A percentile compares a stretch with the other conserved stretches of the same genome.
Evolutionary conservation across 306 rosid species (phyloP).

Genomic region (Dryas alaskensis): DNA sequence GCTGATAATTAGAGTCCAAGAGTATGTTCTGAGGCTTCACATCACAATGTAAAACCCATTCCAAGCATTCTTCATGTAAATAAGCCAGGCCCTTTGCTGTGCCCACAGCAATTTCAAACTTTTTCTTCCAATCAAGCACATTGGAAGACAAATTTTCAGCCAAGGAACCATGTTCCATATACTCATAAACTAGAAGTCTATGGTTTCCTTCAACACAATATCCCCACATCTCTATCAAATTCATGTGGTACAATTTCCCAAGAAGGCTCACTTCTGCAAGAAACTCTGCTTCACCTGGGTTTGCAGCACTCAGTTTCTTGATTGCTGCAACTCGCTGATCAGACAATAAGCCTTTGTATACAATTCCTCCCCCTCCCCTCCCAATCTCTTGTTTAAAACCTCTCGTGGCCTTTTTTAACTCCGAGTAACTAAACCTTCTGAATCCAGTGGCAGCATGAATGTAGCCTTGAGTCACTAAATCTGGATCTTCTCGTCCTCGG

Average conservation of each 20-base stretch:
- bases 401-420: slow-evolving; percentile 43
- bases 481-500: not conserved
- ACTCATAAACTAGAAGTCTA: slow-evolving; percentile 44
- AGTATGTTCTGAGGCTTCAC: slow-evolving; percentile 59
- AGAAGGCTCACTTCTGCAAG: slow-evolving; percentile 46
- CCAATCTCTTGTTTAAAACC: slow-evolving; percentile 46
- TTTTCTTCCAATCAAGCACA: slow-evolving; percentile 34
- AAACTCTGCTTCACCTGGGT: slow-evolving; percentile 51
- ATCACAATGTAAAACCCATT: slow-evolving; percentile 57
- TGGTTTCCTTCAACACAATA: slow-evolving; percentile 47
- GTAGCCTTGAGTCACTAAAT: slow-evolving; percentile 11
- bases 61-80: slow-evolving; percentile 51
- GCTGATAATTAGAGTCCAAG: slow-evolving; percentile 34
- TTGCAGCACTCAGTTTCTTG: slow-evolving; percentile 31
- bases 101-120: slow-evolving; percentile 42
- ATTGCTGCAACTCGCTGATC: slow-evolving; percentile 41
- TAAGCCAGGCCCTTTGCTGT: slow-evolving; percentile 43
- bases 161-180: slow-evolving; percentile 44
- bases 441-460: slow-evolving; percentile 33
- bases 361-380: slow-evolving; percentile 45
- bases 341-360: slow-evolving; percentile 39
- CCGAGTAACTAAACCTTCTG: slow-evolving; percentile 42
- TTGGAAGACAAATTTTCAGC: slow-evolving; percentile 23
- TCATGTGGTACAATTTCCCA: slow-evolving; percentile 57
- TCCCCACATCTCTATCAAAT: slow-evolving; percentile 51